phyloP scores from a whole-genome alignment of 73 alveolate species.

The Paramecium biaurelia region DNA sequence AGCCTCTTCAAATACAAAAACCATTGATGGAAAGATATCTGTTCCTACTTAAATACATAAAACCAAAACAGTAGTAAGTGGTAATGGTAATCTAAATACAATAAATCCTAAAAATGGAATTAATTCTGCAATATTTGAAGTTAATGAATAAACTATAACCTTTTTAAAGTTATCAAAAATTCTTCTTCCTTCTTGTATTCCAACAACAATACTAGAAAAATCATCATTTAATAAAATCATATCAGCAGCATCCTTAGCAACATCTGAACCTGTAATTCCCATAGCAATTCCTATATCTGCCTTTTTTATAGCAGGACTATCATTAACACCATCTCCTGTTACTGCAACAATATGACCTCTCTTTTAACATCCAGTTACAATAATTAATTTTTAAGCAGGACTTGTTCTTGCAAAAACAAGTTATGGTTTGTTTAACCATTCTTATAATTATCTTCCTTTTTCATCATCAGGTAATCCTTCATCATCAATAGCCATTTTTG shows the following conservation, averaged over 20 bases:
- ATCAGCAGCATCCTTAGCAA: conserved; percentile 81
- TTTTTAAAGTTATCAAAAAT: conserved; percentile 82
- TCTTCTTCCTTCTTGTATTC: conserved; percentile 91
- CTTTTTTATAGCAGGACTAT: conserved; percentile 84
- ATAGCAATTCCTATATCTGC: conserved; percentile 91
- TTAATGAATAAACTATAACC: not conserved
- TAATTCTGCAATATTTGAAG: conserved; percentile 87
- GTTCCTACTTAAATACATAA: conserved; percentile 91
- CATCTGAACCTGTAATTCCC: conserved; percentile 85
- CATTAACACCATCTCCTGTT: conserved; percentile 98
- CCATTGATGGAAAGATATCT: conserved; percentile 86
- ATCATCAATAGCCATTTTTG: conserved; percentile 67
- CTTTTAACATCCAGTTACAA: conserved; percentile 92
- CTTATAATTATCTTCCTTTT: conserved; percentile 69
- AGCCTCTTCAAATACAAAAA: conserved; percentile 88
- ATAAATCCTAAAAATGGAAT: conserved; percentile 81
- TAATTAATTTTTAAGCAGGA: conserved; percentile 92
- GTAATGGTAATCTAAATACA: conserved; percentile 74
- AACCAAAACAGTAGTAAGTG: conserved; percentile 80
- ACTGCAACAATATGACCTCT: conserved; percentile 96
- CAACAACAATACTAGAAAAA: conserved; percentile 83
- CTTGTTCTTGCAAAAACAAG: conserved; percentile 96
- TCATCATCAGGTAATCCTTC: conserved; percentile 75
- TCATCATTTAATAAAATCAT: conserved; percentile 77
- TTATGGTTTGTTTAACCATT: conserved; percentile 78